phyloP scores from a whole-genome alignment of 345 rosid genomes.

The Gossypium bickii region DNA sequence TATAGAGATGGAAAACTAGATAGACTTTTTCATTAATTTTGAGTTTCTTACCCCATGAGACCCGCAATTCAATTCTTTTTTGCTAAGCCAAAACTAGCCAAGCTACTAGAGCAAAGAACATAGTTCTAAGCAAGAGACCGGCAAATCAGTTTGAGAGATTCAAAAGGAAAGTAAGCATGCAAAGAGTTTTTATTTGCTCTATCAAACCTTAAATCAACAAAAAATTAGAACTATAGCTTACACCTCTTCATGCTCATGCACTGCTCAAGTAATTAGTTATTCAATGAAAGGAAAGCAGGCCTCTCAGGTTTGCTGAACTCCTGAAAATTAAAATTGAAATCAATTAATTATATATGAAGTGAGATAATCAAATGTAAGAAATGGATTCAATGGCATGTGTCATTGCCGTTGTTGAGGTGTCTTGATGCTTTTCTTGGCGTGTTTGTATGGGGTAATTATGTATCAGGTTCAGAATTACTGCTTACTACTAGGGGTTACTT shows the following conservation, averaged over 20 bases:
- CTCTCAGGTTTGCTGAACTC: slow-evolving; percentile 37
- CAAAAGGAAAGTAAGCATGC: slow-evolving; percentile 7
- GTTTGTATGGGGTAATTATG: too few species aligned
- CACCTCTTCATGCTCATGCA: slow-evolving; percentile 12
- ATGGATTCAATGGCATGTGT: background rate
- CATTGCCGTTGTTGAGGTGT: too few species aligned
- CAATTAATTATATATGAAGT: slow-evolving; percentile 1
- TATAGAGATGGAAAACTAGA: background rate
- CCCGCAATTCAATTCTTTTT: background rate
- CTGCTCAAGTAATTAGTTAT: background rate
- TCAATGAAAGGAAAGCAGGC: slow-evolving; percentile 11
- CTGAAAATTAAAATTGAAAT: slow-evolving; percentile 30
- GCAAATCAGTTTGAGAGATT: background rate
- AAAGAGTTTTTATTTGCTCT: slow-evolving; percentile 3
- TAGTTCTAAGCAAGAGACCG: background rate
- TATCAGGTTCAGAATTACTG: too few species aligned
- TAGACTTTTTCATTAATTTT: background rate
- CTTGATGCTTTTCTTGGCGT: too few species aligned
- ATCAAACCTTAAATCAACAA: background rate
- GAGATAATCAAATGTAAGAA: background rate
- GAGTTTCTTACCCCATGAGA: background rate
- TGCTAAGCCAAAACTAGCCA: too few species aligned
- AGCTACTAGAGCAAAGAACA: background rate
- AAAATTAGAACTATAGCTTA: slow-evolving; percentile 13
- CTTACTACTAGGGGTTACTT: too few species aligned